Percentiles rank a stretch among this genome's conserved stretches.
These are phyloP conservation scores for Sequoiadendron giganteum DNA, from an alignment of 75 land plant genomes.

Conservation along the genomic window DNA sequence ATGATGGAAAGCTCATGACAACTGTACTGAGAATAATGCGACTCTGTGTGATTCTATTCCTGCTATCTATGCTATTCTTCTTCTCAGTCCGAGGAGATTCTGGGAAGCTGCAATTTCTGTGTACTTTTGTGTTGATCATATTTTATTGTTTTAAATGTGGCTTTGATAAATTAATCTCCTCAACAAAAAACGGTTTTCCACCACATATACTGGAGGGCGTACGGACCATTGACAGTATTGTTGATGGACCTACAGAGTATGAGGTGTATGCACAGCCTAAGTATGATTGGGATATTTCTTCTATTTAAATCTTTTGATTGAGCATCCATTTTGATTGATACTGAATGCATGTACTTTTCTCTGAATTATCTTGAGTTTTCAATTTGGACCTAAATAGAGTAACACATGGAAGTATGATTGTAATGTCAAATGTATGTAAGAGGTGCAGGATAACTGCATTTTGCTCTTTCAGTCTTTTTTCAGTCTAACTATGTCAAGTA, in stretches of 20 bases:
- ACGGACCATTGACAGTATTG: conserved; percentile 61
- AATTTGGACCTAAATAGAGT: not conserved
- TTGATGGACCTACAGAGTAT: conserved; percentile 76
- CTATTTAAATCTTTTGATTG: conserved; percentile 14
- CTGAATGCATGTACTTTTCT: not conserved
- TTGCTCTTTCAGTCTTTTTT: not conserved
- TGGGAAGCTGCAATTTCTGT: conserved; percentile 70
- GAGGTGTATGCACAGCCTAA: conserved; percentile 72
- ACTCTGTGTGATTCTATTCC: conserved; percentile 70
- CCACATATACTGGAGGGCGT: conserved; percentile 55
- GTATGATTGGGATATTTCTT: conserved; percentile 69
- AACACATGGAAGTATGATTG: not conserved
- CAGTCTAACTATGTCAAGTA: not conserved
- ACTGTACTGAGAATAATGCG: conserved; percentile 80
- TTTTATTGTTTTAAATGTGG: conserved; percentile 44
- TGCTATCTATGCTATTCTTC: conserved; percentile 76
- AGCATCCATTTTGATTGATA: not conserved
- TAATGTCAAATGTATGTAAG: not conserved
- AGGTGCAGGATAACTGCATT: not conserved
- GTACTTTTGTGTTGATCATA: conserved; percentile 56
- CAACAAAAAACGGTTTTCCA: conserved; percentile 47
- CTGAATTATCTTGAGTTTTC: not conserved
- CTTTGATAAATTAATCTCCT: conserved; percentile 50
- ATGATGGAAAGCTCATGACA: conserved; percentile 88
- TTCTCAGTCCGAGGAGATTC: conserved; percentile 84